These are phyloP conservation scores for Leucosporidium yakuticum DNA, from an alignment of 768 basidiomycete genomes.

Conservation along the genomic window DNA sequence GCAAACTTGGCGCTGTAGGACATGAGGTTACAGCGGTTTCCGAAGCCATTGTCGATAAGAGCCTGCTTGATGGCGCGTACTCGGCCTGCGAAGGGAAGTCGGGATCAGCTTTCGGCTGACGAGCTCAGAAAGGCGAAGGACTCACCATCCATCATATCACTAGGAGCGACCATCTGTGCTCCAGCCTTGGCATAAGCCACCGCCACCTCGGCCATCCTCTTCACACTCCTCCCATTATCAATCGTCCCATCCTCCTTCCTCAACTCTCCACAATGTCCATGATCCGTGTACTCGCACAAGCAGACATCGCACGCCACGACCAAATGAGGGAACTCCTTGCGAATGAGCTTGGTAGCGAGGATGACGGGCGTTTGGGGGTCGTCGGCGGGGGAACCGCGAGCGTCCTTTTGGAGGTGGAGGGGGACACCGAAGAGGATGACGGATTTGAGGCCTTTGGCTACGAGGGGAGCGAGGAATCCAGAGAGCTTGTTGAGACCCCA, in stretches of 20 bases:
- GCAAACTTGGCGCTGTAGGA: constrained; percentile 97
- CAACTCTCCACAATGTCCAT: constrained; percentile 86
- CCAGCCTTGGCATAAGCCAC: constrained; percentile 87
- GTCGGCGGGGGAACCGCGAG: constrained; percentile 77
- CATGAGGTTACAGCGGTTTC: constrained; percentile 89
- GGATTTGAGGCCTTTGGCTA: constrained; percentile 79
- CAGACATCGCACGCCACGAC: constrained; percentile 95
- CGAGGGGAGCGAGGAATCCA: constrained; percentile 75
- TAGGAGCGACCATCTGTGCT: constrained; percentile 97
- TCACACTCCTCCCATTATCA: constrained; percentile 67
- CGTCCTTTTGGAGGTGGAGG: constrained; percentile 71
- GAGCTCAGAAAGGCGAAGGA: background rate
- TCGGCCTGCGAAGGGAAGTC: constrained; percentile 43
- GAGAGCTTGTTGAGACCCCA: constrained; percentile 96
- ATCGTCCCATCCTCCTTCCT: constrained; percentile 64
- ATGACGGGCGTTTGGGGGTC: constrained; percentile 88
- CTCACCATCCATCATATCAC: constrained; percentile 97
- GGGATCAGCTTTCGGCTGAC: constrained; percentile 1
- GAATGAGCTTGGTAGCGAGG: constrained; percentile 74
- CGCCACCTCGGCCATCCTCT: constrained; percentile 87
- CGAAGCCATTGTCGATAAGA: constrained; percentile 74
- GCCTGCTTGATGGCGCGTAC: constrained; percentile 80
- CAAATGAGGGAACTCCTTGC: constrained; percentile 67
- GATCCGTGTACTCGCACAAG: constrained; percentile 98
- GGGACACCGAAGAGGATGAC: constrained; percentile 96